Evolutionary conservation across 331 rosid genomes (phyloP).

Genomic region (Erythrophleum ivorense): DNA sequence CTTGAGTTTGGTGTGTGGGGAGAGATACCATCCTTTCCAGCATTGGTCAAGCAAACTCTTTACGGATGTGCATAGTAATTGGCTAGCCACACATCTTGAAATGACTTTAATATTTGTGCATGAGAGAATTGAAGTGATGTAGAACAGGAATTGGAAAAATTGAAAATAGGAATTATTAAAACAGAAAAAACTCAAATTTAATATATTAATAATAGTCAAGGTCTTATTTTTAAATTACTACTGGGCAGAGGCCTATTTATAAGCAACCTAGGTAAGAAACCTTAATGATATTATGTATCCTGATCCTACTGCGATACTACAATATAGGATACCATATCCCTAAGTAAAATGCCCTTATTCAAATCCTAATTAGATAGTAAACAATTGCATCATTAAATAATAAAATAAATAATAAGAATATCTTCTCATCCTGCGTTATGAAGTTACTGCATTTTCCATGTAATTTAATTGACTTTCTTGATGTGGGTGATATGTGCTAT

Average conservation of each 20-base stretch:
- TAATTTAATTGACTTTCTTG: constrained; percentile 27
- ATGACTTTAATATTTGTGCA: constrained; percentile 26
- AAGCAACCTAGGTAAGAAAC: not conserved
- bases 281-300: not conserved
- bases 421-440: not conserved
- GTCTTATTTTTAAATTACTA: not conserved
- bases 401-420: no score
- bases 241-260: not conserved
- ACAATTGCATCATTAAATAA: no score
- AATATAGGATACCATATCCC: not conserved
- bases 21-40: constrained; percentile 29
- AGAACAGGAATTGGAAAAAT: not conserved
- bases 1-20: constrained; percentile 24
- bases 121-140: constrained; percentile 6
- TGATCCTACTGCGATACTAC: not conserved
- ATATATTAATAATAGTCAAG: not conserved
- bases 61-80: constrained; percentile 11
- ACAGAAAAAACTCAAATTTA: not conserved
- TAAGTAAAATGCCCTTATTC: not conserved
- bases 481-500: constrained; percentile 3
- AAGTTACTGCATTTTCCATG: constrained; percentile 15
- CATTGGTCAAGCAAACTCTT: constrained; percentile 15
- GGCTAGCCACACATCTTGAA: constrained; percentile 19
- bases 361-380: not conserved
- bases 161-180: not conserved